These are phyloP conservation scores for Erysimum cheiri DNA, from an alignment of 441 rosid species.

Conservation along the genomic window DNA sequence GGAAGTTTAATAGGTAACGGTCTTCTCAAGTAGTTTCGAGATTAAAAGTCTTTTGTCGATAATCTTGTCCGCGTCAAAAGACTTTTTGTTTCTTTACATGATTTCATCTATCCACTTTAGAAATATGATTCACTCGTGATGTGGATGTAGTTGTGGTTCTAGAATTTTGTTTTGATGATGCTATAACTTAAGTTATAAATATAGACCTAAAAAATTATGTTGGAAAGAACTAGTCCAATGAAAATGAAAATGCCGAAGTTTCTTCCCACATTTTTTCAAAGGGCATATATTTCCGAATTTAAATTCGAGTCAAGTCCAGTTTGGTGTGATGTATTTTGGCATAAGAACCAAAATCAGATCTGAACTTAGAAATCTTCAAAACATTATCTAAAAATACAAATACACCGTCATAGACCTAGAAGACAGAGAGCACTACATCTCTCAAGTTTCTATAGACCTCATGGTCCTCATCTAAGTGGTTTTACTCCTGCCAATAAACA, in stretches of 20 bases:
- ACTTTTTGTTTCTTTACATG: background rate
- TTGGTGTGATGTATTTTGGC: background rate
- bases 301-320: conserved; percentile 6
- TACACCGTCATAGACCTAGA: background rate
- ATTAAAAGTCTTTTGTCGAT: conserved; percentile 2
- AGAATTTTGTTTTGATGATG: background rate
- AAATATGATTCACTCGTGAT: background rate
- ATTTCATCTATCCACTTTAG: background rate
- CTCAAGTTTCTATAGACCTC: conserved; percentile 13
- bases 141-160: background rate
- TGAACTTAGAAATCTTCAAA: conserved; percentile 25
- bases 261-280: background rate
- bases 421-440: background rate
- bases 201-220: background rate
- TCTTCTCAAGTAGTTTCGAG: conserved; percentile 21
- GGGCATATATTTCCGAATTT: background rate
- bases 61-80: background rate
- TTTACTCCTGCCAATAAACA: conserved; percentile 41
- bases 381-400: conserved; percentile 25
- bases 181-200: background rate
- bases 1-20: conserved; percentile 19
- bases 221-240: background rate
- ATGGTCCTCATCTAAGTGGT: too few species aligned
- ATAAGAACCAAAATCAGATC: conserved; percentile 9
- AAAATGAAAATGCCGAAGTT: background rate